Percentiles rank a stretch among this genome's conserved stretches.
These are phyloP conservation scores for Aspergillus neoniger DNA, from an alignment of 2,329 filamentous ascomycete genomes.

Conservation along the genomic window DNA sequence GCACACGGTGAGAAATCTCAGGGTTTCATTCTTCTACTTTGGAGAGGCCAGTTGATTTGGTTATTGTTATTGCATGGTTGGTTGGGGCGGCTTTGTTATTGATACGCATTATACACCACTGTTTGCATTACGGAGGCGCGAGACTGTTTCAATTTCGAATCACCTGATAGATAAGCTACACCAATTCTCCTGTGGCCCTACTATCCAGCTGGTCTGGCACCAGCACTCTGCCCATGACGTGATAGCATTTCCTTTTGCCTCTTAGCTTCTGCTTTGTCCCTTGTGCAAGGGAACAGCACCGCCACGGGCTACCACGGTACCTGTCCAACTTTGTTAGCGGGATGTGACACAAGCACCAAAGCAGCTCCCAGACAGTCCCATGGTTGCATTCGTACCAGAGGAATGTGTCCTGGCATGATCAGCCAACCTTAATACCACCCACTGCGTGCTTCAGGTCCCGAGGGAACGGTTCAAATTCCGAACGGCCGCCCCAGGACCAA, in stretches of 20 bases:
- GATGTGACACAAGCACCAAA: not conserved
- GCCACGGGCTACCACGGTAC: not conserved
- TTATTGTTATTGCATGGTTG: not conserved
- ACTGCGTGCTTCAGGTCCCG: not conserved
- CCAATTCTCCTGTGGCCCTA: not conserved
- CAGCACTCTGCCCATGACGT: not conserved
- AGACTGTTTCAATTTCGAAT: not conserved
- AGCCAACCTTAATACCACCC: not conserved
- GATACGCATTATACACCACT: not conserved
- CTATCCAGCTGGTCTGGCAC: not conserved
- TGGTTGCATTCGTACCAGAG: not conserved
- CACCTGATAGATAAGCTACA: not conserved
- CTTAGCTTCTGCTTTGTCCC: not conserved
- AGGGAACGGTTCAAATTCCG: not conserved
- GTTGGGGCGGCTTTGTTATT: slow-evolving; percentile 4
- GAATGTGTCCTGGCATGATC: not conserved
- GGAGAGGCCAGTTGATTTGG: not conserved
- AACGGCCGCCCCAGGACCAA: not conserved
- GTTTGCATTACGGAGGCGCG: not conserved
- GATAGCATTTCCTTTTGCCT: not conserved
- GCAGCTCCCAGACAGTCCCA: not conserved
- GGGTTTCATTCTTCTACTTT: not conserved
- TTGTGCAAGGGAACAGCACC: not conserved
- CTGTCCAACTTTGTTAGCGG: not conserved
- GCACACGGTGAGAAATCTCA: slow-evolving; percentile 29